A percentile compares a stretch with the other conserved stretches of the same genome.
Conservation (phyloP, 495 filamentous ascomycete species). For the Jackrogersella minutella region DNA sequence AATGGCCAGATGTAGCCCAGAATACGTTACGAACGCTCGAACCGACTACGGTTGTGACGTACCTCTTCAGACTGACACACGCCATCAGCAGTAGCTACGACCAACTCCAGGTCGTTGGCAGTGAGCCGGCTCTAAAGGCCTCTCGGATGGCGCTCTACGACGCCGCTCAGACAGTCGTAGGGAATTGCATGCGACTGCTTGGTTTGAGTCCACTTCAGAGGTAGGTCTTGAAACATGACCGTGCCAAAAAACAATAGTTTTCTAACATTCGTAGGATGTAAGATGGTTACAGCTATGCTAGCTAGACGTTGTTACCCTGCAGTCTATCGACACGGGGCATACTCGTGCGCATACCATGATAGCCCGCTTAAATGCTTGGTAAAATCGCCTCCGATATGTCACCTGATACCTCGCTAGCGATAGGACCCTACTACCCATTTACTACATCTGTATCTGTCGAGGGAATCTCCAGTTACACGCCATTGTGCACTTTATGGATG, state of each 20-base stretch:
- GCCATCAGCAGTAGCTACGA: constrained; percentile 84
- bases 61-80: constrained; percentile 91
- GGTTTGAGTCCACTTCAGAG: constrained; percentile 80
- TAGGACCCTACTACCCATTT: neutral
- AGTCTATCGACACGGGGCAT: neutral
- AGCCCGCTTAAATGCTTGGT: neutral
- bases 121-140: constrained; percentile 72
- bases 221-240: constrained; percentile 41
- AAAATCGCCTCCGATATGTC: neutral
- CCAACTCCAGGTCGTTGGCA: constrained; percentile 79
- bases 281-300: neutral
- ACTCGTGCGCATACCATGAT: neutral
- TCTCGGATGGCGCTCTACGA: constrained; percentile 86
- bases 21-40: constrained; percentile 71
- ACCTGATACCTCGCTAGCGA: neutral
- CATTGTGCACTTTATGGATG: neutral
- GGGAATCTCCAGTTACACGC: neutral
- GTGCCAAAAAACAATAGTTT: neutral
- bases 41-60: constrained; percentile 74
- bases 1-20: constrained; percentile 70
- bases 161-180: constrained; percentile 75
- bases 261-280: neutral
- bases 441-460: neutral
- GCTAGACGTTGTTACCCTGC: neutral
- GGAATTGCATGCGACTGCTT: constrained; percentile 85